A percentile compares a stretch with the other conserved stretches of the same genome.
Evolutionary conservation across 352 stramenopile species (phyloP).

Genomic region (Phytophthora brassicae): DNA sequence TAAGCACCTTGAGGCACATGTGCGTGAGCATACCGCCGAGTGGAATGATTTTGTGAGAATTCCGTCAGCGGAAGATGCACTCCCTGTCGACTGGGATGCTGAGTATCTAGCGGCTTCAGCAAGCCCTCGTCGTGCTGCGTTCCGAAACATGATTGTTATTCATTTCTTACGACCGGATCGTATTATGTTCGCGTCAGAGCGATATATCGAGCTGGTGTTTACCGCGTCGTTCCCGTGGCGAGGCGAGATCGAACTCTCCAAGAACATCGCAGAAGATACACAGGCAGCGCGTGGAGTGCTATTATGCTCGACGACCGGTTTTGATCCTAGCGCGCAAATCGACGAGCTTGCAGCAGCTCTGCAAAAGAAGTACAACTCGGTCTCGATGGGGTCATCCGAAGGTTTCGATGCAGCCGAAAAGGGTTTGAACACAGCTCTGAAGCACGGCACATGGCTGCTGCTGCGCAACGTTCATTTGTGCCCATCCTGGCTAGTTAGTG

Average conservation of each 20-base stretch:
- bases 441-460: conserved; percentile 97
- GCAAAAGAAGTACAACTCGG: conserved; percentile 93
- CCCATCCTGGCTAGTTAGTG: conserved; percentile 94
- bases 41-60: conserved; percentile 87
- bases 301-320: conserved; percentile 96
- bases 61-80: conserved; percentile 65
- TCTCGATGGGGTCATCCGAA: conserved; percentile 98
- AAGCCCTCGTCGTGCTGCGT: conserved; percentile 61
- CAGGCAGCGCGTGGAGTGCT: conserved; percentile 92
- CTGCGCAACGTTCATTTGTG: conserved; percentile 99
- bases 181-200: conserved; percentile 78
- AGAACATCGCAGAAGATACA: conserved; percentile 93
- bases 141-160: conserved; percentile 84
- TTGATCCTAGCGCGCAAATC: conserved; percentile 97
- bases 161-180: conserved; percentile 89
- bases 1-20: conserved; percentile 71
- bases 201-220: conserved; percentile 86
- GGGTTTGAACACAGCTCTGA: conserved; percentile 93
- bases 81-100: conserved; percentile 70
- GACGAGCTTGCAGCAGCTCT: conserved; percentile 92
- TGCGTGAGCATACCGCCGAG: conserved; percentile 54
- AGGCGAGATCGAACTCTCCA: conserved; percentile 92
- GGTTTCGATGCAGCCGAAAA: conserved; percentile 96
- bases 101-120: conserved; percentile 32
- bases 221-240: conserved; percentile 93